Conservation (phyloP, 2,329 filamentous ascomycete genomes). For the Hymenoscyphus fraxineus region DNA sequence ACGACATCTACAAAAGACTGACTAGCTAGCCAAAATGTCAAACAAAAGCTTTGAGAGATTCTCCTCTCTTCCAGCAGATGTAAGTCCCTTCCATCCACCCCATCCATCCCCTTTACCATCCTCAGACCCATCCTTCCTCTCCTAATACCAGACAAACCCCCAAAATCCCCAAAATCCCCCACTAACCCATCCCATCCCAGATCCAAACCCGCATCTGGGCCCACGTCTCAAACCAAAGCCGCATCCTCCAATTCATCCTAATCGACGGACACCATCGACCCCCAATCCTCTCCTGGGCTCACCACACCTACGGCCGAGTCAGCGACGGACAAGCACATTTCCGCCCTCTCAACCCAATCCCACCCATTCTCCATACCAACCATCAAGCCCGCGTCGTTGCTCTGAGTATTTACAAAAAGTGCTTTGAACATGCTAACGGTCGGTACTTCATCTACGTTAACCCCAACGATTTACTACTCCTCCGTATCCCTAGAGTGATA, state of each 20-base stretch:
- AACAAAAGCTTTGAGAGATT: too few species aligned
- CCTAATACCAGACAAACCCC: not conserved
- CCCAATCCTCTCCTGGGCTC: not conserved
- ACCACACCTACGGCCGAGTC: not conserved
- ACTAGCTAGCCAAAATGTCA: too few species aligned
- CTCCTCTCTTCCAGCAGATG: too few species aligned
- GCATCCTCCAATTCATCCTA: not conserved
- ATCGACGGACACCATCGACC: not conserved
- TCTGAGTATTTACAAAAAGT: not conserved
- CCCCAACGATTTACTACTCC: not conserved
- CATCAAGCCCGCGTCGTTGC: not conserved
- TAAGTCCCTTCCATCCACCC: too few species aligned
- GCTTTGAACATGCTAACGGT: not conserved
- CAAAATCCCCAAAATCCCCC: not conserved
- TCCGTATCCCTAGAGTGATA: not conserved
- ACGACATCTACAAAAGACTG: too few species aligned
- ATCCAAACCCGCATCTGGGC: not conserved
- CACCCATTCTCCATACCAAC: not conserved
- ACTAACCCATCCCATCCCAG: not conserved
- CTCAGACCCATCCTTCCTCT: too few species aligned
- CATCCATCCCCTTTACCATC: too few species aligned
- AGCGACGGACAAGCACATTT: not conserved
- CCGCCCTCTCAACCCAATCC: not conserved
- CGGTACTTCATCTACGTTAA: not conserved
- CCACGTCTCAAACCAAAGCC: not conserved